phyloP scores from a whole-genome alignment of 352 stramenopile species.

The Phytopythium chamaehyphon region DNA sequence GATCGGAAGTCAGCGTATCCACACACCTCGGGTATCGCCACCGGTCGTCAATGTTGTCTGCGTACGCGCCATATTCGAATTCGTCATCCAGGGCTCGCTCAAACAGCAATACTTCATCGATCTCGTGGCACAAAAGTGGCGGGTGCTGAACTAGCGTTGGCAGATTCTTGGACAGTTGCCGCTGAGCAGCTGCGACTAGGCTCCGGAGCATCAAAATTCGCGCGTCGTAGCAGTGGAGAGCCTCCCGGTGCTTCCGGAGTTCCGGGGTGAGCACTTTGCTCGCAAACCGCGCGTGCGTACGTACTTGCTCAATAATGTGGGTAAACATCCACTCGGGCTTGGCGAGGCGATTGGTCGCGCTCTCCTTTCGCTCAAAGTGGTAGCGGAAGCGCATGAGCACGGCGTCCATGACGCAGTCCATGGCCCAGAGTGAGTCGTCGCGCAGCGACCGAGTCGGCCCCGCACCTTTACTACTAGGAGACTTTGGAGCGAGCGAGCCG shows the following conservation, averaged over 20 bases:
- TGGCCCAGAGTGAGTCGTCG: constrained; percentile 47
- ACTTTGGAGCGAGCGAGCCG: constrained; percentile 1
- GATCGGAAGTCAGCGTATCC: constrained; percentile 53
- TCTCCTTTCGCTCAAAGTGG: constrained; percentile 68
- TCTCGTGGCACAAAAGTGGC: constrained; percentile 58
- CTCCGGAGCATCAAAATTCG: constrained; percentile 55
- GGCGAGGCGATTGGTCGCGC: constrained; percentile 60
- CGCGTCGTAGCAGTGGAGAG: constrained; percentile 52
- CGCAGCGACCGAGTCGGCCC: background rate
- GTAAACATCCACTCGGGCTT: constrained; percentile 77
- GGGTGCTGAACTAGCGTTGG: constrained; percentile 36
- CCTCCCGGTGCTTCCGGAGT: constrained; percentile 37
- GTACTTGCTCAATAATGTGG: constrained; percentile 54
- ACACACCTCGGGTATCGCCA: constrained; percentile 48
- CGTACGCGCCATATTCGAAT: constrained; percentile 56
- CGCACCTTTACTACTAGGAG: constrained; percentile 2
- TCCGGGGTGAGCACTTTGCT: constrained; percentile 33
- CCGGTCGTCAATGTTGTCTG: constrained; percentile 21
- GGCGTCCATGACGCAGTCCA: constrained; percentile 56
- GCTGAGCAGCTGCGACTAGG: constrained; percentile 32
- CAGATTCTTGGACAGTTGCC: constrained; percentile 51
- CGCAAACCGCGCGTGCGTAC: constrained; percentile 41
- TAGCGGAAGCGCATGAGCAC: constrained; percentile 61
- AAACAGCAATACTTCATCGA: constrained; percentile 77
- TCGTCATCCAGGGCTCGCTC: constrained; percentile 59